phyloP scores from a whole-genome alignment of 495 filamentous ascomycete genomes.

The Thermothielavioides terrestris region DNA sequence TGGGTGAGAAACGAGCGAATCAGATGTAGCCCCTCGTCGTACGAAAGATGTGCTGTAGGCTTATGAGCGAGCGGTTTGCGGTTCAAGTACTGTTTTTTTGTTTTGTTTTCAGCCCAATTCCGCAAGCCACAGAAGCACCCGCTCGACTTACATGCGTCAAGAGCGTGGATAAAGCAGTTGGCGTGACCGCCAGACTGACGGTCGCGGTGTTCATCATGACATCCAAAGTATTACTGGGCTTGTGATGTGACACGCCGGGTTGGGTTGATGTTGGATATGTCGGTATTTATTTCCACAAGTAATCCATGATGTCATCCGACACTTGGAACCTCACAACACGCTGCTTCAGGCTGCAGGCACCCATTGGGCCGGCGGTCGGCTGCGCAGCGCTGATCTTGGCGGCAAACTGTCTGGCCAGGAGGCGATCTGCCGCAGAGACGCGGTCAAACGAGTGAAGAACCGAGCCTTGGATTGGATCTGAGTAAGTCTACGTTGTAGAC shows the following conservation, averaged over 20 bases:
- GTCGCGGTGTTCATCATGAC: conserved; percentile 64
- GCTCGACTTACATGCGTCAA: conserved; percentile 58
- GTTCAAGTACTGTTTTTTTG: conserved; percentile 59
- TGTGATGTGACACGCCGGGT: neutral
- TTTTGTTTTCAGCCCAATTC: neutral
- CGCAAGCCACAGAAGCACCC: too few species aligned
- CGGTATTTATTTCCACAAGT: conserved; percentile 7
- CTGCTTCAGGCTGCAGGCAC: too few species aligned
- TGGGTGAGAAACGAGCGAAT: conserved; percentile 76
- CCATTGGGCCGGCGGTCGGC: neutral
- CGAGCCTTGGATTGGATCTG: too few species aligned
- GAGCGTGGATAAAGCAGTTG: conserved; percentile 68
- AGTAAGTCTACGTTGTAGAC: too few species aligned
- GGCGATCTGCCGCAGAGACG: too few species aligned
- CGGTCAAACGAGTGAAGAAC: too few species aligned
- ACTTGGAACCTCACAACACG: conserved; percentile 3
- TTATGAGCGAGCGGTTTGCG: conserved; percentile 64
- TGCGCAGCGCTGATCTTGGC: neutral
- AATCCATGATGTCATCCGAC: conserved; percentile 19
- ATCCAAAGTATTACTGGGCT: too few species aligned
- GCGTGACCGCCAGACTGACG: conserved; percentile 64
- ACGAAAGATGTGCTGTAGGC: conserved; percentile 79
- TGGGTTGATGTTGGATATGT: neutral
- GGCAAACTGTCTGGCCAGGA: neutral
- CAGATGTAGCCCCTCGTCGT: conserved; percentile 86